Conservation (phyloP, 2,329 filamentous ascomycete genomes). For the Calonectria leucothoes region DNA sequence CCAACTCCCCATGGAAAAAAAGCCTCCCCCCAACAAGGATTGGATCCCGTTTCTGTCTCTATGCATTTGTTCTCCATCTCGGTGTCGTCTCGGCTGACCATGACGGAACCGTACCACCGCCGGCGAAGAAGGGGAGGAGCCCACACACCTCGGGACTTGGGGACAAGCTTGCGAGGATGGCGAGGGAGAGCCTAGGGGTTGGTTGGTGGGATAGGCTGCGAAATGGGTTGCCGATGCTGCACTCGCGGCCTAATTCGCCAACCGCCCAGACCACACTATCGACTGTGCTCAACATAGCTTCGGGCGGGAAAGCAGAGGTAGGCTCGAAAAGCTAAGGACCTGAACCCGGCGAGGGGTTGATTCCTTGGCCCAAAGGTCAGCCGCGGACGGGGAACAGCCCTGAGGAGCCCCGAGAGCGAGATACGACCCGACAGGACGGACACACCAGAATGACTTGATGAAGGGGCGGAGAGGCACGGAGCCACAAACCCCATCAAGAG, state of each 20-base stretch:
- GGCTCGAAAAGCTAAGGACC: constrained; percentile 6
- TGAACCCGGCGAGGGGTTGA: background rate
- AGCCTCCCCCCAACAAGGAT: constrained; percentile 16
- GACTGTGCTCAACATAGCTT: background rate
- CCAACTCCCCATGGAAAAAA: constrained; percentile 1
- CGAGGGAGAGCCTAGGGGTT: background rate
- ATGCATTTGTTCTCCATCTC: constrained; percentile 23
- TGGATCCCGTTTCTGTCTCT: constrained; percentile 22
- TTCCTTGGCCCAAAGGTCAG: background rate
- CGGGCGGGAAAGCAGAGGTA: background rate
- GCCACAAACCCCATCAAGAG: background rate
- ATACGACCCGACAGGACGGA: constrained; percentile 31
- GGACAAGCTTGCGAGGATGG: background rate
- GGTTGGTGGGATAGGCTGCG: constrained; percentile 1
- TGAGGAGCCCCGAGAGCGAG: constrained; percentile 37
- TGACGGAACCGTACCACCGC: constrained; percentile 31
- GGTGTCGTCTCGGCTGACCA: constrained; percentile 39
- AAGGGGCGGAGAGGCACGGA: background rate
- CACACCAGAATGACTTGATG: constrained; percentile 6
- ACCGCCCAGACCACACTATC: constrained; percentile 13
- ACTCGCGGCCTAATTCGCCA: constrained; percentile 16
- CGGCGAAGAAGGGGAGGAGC: constrained; percentile 12
- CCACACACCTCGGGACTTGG: constrained; percentile 26
- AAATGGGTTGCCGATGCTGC: background rate
- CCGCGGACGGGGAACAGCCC: constrained; percentile 34